Evolutionary conservation across 768 basidiomycete species (phyloP).

Genomic region (Lentinula aciculospora): DNA sequence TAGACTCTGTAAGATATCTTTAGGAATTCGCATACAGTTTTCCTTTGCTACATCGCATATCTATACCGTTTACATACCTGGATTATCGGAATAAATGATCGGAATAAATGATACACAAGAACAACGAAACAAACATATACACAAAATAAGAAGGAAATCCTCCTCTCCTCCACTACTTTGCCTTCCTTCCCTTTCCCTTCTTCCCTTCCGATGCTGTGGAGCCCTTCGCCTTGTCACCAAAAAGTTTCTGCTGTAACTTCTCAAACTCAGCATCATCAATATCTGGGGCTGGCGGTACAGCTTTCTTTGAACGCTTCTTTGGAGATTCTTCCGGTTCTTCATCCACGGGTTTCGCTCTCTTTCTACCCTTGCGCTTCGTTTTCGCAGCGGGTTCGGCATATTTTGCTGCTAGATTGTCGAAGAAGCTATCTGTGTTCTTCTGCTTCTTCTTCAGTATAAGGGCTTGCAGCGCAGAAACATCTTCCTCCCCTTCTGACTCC

Average conservation of each 20-base stretch:
- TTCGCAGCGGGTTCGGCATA: slow-evolving; percentile 51
- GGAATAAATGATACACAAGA: neutral
- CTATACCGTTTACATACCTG: neutral
- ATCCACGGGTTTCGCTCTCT: slow-evolving; percentile 39
- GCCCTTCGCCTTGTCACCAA: slow-evolving; percentile 36
- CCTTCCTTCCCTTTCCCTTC: slow-evolving; percentile 29
- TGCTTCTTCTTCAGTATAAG: slow-evolving; percentile 73
- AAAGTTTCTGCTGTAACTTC: slow-evolving; percentile 51
- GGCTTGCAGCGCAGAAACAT: slow-evolving; percentile 68
- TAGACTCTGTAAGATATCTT: slow-evolving; percentile 76
- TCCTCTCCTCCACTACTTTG: slow-evolving; percentile 18
- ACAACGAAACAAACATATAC: neutral
- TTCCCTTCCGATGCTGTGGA: slow-evolving; percentile 19
- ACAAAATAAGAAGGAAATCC: neutral
- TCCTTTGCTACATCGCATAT: neutral
- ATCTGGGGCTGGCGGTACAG: slow-evolving; percentile 40
- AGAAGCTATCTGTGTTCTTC: slow-evolving; percentile 63
- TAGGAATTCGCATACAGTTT: slow-evolving; percentile 21
- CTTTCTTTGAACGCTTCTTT: slow-evolving; percentile 43
- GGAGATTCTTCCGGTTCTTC: slow-evolving; percentile 34
- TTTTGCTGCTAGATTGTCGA: slow-evolving; percentile 71
- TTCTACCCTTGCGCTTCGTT: slow-evolving; percentile 44
- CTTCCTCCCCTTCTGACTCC: slow-evolving; percentile 45
- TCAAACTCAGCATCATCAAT: slow-evolving; percentile 65
- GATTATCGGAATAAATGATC: neutral